Percentiles rank a stretch among this genome's conserved stretches.
Conservation (phyloP, 768 basidiomycete genomes). For the Hemileccinum impolitum region DNA sequence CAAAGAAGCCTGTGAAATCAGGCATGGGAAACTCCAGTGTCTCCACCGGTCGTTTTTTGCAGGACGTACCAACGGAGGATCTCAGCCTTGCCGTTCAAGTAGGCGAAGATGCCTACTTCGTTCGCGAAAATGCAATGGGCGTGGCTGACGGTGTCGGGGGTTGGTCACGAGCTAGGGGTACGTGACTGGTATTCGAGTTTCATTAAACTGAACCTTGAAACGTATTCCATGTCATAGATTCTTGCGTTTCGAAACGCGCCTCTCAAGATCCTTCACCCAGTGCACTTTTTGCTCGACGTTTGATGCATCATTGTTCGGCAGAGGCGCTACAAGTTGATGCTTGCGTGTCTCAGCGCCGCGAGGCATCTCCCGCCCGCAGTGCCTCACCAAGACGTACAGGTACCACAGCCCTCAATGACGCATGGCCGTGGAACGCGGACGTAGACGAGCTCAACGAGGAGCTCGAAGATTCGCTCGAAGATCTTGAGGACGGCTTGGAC, state of each 20-base stretch:
- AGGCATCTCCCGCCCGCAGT: slow-evolving; percentile 37
- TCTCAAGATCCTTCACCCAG: slow-evolving; percentile 40
- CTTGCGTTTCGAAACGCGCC: slow-evolving; percentile 29
- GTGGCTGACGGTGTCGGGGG: slow-evolving; percentile 96
- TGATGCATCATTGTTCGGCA: slow-evolving; percentile 83
- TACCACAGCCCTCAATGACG: slow-evolving; percentile 21
- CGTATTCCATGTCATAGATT: slow-evolving; percentile 10
- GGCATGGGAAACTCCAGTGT: slow-evolving; percentile 20
- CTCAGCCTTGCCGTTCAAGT: slow-evolving; percentile 66
- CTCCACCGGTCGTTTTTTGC: slow-evolving; percentile 26
- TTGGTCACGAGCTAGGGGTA: slow-evolving; percentile 55
- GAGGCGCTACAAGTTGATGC: slow-evolving; percentile 36
- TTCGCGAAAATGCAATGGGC: slow-evolving; percentile 82
- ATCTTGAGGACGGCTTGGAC: slow-evolving; percentile 67
- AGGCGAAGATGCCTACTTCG: slow-evolving; percentile 90
- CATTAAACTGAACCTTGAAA: slow-evolving; percentile 9
- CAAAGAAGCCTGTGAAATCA: slow-evolving; percentile 26
- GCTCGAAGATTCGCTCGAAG: slow-evolving; percentile 48
- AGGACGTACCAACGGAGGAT: slow-evolving; percentile 29
- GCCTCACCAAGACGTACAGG: slow-evolving; percentile 44
- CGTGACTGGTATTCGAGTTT: slow-evolving; percentile 24
- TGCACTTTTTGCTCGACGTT: slow-evolving; percentile 66
- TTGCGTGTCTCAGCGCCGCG: slow-evolving; percentile 13
- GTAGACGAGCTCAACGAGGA: slow-evolving; percentile 44
- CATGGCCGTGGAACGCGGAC: slow-evolving; percentile 31